Conservation (phyloP, 768 basidiomycete species). For the Gloeophyllum trabeum region DNA sequence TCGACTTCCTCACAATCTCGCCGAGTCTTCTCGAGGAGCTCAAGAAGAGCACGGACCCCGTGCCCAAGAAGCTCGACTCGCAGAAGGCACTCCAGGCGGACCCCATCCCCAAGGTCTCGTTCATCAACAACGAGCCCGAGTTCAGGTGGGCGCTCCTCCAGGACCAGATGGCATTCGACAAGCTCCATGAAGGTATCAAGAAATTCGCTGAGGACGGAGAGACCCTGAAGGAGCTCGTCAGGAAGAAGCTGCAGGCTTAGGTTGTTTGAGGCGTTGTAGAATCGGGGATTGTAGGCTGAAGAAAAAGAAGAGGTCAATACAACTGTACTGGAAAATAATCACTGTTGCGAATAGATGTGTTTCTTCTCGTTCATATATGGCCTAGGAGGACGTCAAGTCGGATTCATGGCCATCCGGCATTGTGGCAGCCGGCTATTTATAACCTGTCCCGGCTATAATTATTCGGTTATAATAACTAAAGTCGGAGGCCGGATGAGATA, state of each 20-base stretch:
- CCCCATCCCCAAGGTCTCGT: constrained; percentile 71
- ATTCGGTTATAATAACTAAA: too few relatives aligned
- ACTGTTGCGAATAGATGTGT: too few relatives aligned
- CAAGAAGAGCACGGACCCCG: constrained; percentile 61
- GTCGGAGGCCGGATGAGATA: too few relatives aligned
- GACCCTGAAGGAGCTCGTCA: constrained; percentile 76
- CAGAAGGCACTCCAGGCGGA: constrained; percentile 38
- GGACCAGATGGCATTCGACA: constrained; percentile 97
- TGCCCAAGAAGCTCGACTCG: constrained; percentile 75
- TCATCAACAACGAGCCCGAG: constrained; percentile 85
- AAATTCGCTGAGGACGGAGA: constrained; percentile 96
- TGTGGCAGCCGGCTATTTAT: too few relatives aligned
- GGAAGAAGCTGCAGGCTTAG: constrained; percentile 47
- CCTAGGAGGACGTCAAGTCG: too few relatives aligned
- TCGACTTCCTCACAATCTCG: constrained; percentile 95
- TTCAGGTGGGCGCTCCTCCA: constrained; percentile 93
- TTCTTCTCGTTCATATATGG: too few relatives aligned
- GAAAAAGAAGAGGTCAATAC: too few relatives aligned
- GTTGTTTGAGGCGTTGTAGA: neutral
- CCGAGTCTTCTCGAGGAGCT: constrained; percentile 89
- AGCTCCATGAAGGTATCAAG: constrained; percentile 96
- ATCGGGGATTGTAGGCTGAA: too few relatives aligned
- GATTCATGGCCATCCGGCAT: too few relatives aligned
- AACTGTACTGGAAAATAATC: too few relatives aligned
- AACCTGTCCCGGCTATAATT: too few relatives aligned